Conservation (phyloP, 768 basidiomycete species). For the Serendipita sp. region DNA sequence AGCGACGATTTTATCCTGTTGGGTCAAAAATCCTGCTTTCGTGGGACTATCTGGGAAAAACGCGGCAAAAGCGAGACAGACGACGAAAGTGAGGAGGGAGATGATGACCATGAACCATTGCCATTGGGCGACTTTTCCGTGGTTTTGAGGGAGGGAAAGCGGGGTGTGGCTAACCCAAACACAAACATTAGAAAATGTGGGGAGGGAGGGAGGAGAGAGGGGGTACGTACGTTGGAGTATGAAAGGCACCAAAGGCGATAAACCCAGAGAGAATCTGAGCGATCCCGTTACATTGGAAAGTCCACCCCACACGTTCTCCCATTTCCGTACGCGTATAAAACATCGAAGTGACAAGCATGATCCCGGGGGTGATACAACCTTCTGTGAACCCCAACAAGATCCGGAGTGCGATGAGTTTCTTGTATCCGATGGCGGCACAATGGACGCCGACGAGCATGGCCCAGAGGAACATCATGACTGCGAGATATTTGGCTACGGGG, state of each 20-base stretch:
- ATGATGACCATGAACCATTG: conserved; percentile 17
- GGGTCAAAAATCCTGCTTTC: conserved; percentile 56
- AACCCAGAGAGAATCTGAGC: conserved; percentile 59
- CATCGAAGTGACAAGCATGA: conserved; percentile 63
- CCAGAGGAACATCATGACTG: conserved; percentile 14
- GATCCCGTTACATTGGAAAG: conserved; percentile 13
- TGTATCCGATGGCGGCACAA: conserved; percentile 13
- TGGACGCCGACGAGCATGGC: conserved; percentile 15
- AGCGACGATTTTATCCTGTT: conserved; percentile 43
- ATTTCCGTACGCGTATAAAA: conserved; percentile 62
- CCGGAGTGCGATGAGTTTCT: conserved; percentile 20
- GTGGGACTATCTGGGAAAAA: conserved; percentile 63
- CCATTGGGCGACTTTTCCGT: conserved; percentile 8
- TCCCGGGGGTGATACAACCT: conserved; percentile 63
- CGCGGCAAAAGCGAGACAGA: conserved; percentile 17
- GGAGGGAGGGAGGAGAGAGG: not conserved
- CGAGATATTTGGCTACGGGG: conserved; percentile 14
- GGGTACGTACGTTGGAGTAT: conserved; percentile 30
- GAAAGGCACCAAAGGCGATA: conserved; percentile 48
- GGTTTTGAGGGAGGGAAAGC: not conserved
- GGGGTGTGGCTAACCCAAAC: not conserved
- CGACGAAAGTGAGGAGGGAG: conserved; percentile 11
- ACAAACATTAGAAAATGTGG: too few relatives aligned
- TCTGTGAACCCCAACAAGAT: conserved; percentile 59
- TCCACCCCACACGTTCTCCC: conserved; percentile 42